Evolutionary conservation across 2,329 filamentous ascomycete genomes (phyloP), one percentile per base, ranked within the genome.

Genomic region (Talaromyces sp.): DNA sequence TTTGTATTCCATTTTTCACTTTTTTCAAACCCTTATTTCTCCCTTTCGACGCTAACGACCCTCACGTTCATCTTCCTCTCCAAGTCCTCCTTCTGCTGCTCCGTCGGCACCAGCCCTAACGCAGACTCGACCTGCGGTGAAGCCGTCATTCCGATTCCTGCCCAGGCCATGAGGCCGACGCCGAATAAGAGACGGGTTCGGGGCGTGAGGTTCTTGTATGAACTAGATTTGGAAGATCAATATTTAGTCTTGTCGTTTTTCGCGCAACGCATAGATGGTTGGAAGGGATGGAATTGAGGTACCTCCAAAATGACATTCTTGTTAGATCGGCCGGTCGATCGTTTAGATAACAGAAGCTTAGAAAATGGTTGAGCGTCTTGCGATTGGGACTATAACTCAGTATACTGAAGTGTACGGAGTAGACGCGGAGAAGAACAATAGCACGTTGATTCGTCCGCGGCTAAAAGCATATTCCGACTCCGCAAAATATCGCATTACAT

Each of bases 81-180:
- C 66, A 96, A 74, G 12, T 84, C 84, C 64, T 86, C 85, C 73
- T 86, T 88, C 72, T 96, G 92, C 70, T 89, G 81, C 65, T 91
- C 86, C 0, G 86, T 88, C 1, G 92, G 85, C 42, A 84, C 86
- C 74, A 91, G 84, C 6, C 89, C 90, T 65, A 93, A 83, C 46
- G 83, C 86, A 72, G 89, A 84, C 76, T 93, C 92, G 16, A 88
- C 86, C 63, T 82, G 82, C 71, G 93, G 89, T 5, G 89, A 86
- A 18, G 90, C 72, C 72, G 88, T 88, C n/a, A 95, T 82, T 16
- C 91, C 93, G 44, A 86, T 79, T 44, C 81, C 79, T 14, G 91
- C 91, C 85, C 92, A 96, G 37, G 85, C 85, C 71, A 96, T 86
- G 67, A 96, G 77, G 69, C 87, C 89, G 56, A 86, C 73, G 68